Conservation (phyloP, 169 alveolate genomes). For the Plasmodium berghei region DNA sequence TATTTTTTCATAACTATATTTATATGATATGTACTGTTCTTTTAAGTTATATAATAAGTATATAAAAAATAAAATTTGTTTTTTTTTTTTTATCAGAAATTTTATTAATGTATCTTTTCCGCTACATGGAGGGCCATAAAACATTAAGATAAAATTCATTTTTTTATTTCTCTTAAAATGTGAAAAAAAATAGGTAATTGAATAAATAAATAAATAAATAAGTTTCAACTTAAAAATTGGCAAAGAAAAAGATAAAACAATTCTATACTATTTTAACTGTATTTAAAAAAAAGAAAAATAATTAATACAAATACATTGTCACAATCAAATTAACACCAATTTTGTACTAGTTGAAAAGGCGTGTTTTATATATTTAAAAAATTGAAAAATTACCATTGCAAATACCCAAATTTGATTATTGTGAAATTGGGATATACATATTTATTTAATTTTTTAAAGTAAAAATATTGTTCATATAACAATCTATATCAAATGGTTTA, state of each 20-base stretch:
- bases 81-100: conserved; percentile 7
- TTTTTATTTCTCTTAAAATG: background rate
- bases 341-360: no score
- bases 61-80: conserved; percentile 9
- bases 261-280: no score
- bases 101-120: conserved; percentile 71
- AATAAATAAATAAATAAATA: conserved; percentile 17
- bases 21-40: background rate
- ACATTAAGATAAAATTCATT: conserved; percentile 41
- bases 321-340: no score
- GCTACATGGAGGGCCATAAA: conserved; percentile 72
- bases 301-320: no score
- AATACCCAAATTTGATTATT: no score
- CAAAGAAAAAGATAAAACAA: no score
- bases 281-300: no score
- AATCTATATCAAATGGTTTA: conserved; percentile 38
- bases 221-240: background rate
- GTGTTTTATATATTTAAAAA: no score
- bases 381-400: no score
- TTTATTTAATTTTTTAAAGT: conserved; percentile 4
- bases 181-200: background rate
- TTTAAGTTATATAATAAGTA: conserved; percentile 17
- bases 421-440: no score
- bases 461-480: conserved; percentile 63
- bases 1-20: conserved; percentile 13